Evolutionary conservation across 345 rosid genomes (phyloP).

Genomic region (Lepidium africanum): DNA sequence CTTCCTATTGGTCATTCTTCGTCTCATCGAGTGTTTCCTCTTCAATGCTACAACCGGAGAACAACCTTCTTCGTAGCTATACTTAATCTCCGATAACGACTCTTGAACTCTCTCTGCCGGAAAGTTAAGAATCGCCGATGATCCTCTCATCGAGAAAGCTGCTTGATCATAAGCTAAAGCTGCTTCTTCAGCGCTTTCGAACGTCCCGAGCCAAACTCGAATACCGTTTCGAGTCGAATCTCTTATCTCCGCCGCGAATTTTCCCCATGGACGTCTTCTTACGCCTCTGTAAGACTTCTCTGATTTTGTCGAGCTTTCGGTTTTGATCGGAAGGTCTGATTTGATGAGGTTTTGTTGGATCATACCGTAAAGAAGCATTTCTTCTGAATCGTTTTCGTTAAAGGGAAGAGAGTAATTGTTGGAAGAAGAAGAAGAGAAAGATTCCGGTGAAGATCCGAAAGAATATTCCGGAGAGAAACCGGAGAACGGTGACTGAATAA

Average conservation of each 20-base stretch:
- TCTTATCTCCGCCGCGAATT: slow-evolving; percentile 74
- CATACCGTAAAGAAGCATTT: slow-evolving; percentile 73
- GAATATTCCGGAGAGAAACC: slow-evolving; percentile 62
- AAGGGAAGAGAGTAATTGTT: slow-evolving; percentile 52
- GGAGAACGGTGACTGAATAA: slow-evolving; percentile 38
- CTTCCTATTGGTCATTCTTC: slow-evolving; percentile 38
- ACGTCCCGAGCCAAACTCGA: slow-evolving; percentile 70
- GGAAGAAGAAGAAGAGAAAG: slow-evolving; percentile 27
- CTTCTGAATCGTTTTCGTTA: slow-evolving; percentile 88
- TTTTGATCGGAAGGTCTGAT: neutral
- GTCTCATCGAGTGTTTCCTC: slow-evolving; percentile 67
- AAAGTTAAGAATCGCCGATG: slow-evolving; percentile 50
- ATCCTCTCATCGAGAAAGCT: slow-evolving; percentile 62
- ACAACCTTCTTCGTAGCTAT: slow-evolving; percentile 44
- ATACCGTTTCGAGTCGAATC: slow-evolving; percentile 58
- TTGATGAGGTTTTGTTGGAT: slow-evolving; percentile 24
- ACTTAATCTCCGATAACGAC: slow-evolving; percentile 58
- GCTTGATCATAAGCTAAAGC: slow-evolving; percentile 76
- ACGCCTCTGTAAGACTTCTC: slow-evolving; percentile 65
- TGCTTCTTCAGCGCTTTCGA: slow-evolving; percentile 69
- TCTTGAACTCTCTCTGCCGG: slow-evolving; percentile 61
- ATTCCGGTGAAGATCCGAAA: slow-evolving; percentile 44
- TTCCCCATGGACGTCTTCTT: slow-evolving; percentile 75
- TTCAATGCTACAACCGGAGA: slow-evolving; percentile 89
- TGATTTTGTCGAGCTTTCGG: slow-evolving; percentile 21